Base-by-base conservation (phyloP, 2,329 filamentous ascomycete species). In the Cercospora sp. region DNA sequence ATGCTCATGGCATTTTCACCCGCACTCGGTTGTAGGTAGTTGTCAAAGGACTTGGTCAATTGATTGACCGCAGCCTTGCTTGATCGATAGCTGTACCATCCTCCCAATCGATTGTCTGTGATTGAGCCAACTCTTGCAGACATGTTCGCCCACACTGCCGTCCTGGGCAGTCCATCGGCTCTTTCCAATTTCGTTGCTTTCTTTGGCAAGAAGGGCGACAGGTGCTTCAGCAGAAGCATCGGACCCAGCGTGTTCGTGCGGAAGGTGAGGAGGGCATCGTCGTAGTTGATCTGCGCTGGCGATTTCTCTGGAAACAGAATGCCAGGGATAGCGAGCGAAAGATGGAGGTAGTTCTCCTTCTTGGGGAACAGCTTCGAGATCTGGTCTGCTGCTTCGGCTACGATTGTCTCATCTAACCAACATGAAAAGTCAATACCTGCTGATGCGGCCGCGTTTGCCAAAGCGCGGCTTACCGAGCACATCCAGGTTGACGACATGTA, bases 1-100 rank as follows among this genome's bases (percentile, higher is more conserved):
- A 96, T 81, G 1, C 88, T 88, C 71, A 93, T 82, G 0, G 90
- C 91, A 62, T 86, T 88, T 0, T 86, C 85, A 0, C 85, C 88
- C 67, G 85, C 85, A 51, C 84, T 83, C 3, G 84, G 82, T 40
- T 79, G 79, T 34, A 95, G 80, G 75, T 89, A 86, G 30, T 90
- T 84, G 77, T 95, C 92, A 69, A 93, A 88, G 6, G 86, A 90
- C 80, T 89, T 91, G 7, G 87, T 87, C 12, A 93, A 67, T 75
- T 89, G 89, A 71, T 89, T 92, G 3, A 94, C 88, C 2, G 85
- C 91, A 0, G 91, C 87, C 79, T 95, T 96, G 63, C 87, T 90
- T 7, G 90, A 87, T 13, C 92, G 88, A 79, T 95, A 95, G 66
- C 85, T 88, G 78, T 93, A 96, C 92, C 92, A 95, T 0, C 92